These are phyloP conservation scores for Suhomyces atakaporum DNA, from an alignment of 1,139 yeast species.

Conservation along the genomic window DNA sequence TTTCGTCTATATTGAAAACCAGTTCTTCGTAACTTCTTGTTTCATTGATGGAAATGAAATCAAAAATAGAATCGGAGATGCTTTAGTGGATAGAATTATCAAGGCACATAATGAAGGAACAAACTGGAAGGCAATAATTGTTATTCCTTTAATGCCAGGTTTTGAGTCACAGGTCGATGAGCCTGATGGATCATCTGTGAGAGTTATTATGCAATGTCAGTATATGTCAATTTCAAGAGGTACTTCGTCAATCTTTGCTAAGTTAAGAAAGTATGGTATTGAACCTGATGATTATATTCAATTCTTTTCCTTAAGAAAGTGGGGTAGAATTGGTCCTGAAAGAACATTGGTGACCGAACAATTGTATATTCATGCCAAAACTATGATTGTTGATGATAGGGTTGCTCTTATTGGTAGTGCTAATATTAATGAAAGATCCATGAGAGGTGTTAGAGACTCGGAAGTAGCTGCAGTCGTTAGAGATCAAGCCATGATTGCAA, in stretches of 20 bases:
- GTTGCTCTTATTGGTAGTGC: constrained; percentile 96
- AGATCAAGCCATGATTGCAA: constrained; percentile 73
- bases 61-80: constrained; percentile 92
- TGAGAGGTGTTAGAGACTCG: constrained; percentile 91
- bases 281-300: constrained; percentile 90
- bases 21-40: constrained; percentile 88
- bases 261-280: constrained; percentile 75
- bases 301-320: constrained; percentile 87
- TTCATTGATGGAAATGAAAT: constrained; percentile 83
- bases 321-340: constrained; percentile 89
- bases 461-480: constrained; percentile 89
- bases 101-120: constrained; percentile 79
- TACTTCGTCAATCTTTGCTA: constrained; percentile 82
- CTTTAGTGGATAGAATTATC: constrained; percentile 89
- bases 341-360: constrained; percentile 84
- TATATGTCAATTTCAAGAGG: constrained; percentile 93
- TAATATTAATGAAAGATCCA: constrained; percentile 91
- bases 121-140: constrained; percentile 85
- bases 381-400: constrained; percentile 91
- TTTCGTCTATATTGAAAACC: constrained; percentile 92
- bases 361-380: constrained; percentile 89
- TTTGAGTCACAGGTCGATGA: constrained; percentile 92
- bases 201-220: constrained; percentile 97
- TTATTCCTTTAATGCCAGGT: constrained; percentile 97
- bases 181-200: constrained; percentile 89